A percentile compares a stretch with the other conserved stretches of the same genome.
Evolutionary conservation across 2,329 filamentous ascomycete genomes (phyloP).

Genomic region (Alternaria infectoria): DNA sequence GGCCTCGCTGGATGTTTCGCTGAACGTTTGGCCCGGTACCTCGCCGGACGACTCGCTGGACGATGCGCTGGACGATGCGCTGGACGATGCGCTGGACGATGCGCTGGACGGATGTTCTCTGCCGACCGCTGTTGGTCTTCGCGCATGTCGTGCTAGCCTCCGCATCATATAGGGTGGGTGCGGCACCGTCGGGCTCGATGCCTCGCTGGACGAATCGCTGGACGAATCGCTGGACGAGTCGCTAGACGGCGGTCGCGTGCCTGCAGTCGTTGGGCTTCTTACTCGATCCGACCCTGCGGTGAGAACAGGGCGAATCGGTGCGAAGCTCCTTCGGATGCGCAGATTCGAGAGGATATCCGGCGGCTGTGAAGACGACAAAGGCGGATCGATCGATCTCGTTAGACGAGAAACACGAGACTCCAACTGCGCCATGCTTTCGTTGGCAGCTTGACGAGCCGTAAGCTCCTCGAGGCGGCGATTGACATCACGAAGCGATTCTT

Average conservation of each 20-base stretch:
- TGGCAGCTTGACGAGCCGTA: neutral
- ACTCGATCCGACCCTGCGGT: neutral
- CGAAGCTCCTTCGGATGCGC: neutral
- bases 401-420: neutral
- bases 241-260: neutral
- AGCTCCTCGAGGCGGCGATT: neutral
- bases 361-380: neutral
- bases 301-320: neutral
- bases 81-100: neutral
- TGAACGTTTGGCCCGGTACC: neutral
- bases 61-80: neutral
- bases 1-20: neutral
- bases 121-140: neutral
- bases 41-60: neutral
- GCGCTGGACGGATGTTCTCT: neutral
- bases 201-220: neutral
- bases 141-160: neutral
- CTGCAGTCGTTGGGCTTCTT: neutral
- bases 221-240: neutral
- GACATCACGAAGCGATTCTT: neutral
- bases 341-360: neutral
- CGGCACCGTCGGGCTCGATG: neutral
- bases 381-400: neutral
- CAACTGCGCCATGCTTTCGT: neutral
- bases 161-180: too few relatives aligned